Conservation (phyloP, 345 rosid genomes). For the Corchorus olitorius region DNA sequence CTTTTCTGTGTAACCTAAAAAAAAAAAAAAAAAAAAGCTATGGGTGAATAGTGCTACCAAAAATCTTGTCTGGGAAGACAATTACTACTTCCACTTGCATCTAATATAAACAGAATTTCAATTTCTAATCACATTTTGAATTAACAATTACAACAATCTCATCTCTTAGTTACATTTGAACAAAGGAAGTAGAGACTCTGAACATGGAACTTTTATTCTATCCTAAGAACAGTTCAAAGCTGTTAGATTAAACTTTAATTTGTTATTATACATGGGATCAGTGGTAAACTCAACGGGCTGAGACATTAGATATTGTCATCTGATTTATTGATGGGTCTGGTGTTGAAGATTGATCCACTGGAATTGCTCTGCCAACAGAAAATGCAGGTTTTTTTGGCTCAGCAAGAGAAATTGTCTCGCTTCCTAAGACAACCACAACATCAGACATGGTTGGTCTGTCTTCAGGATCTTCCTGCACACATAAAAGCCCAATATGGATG, state of each 20-base stretch:
- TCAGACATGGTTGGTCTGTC: conserved; percentile 54
- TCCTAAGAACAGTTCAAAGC: background rate
- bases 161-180: background rate
- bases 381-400: background rate
- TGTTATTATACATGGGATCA: background rate
- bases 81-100: no score
- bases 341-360: background rate
- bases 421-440: conserved; percentile 38
- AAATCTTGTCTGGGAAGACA: no score
- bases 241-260: background rate
- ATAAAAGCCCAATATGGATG: conserved; percentile 48
- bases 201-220: background rate
- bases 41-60: no score
- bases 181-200: background rate
- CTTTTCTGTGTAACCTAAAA: no score
- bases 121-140: background rate
- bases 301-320: background rate
- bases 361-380: background rate
- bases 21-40: no score
- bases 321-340: background rate
- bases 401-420: conserved; percentile 19
- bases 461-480: conserved; percentile 50
- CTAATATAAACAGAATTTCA: no score
- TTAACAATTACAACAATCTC: background rate
- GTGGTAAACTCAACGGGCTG: background rate